Base-by-base conservation (phyloP, 768 basidiomycete species). In the Vishniacozyma victoriae region DNA sequence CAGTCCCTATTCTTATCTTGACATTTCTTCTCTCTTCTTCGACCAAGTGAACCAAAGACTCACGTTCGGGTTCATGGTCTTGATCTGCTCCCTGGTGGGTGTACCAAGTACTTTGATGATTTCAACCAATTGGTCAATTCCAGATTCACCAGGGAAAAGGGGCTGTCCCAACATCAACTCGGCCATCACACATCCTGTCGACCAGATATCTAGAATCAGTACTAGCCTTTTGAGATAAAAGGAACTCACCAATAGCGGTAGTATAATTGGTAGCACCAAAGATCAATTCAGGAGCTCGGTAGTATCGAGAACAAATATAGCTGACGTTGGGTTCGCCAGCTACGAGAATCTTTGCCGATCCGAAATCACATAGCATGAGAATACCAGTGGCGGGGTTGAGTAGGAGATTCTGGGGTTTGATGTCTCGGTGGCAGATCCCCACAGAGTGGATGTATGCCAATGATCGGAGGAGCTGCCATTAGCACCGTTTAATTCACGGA, bases 261-360 rank as follows among this genome's bases (percentile, higher is more conserved):
- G 91, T 93, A 78, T 99, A 99, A 78, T 99, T 99, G 53, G 95
- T 97, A 35, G 95, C 93, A 44, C 95, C 95, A 68, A 99, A 99
- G 70, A 99, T 99, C 69, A 99, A 82, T 75, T 99, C 95, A 12
- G 95, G 95, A 46, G 95, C 95, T 54, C 95, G 84, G 77, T 99
- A 99, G 77, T 99, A 99, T 73, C 95, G 80, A 55, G 95, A 99
- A 77, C 95, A 99, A 72, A 99, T 99, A 75, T 99, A 99, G 74
- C 87, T 90, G 74, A 99, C 95, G 73, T 99, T 99, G 45, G 95
- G 95, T 71, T 99, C 95, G 46, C 93, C 93, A 6, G 90, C 85
- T 33, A 97, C 86, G 41, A 99, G 80, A 62, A 99, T 99, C 78
- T 99, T 99, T 52, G 95, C 95, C 20, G 89, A 92, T 38, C 95